These are phyloP conservation scores for Pleomassaria siparia DNA, from an alignment of 2,329 filamentous ascomycete species.

Conservation along the genomic window DNA sequence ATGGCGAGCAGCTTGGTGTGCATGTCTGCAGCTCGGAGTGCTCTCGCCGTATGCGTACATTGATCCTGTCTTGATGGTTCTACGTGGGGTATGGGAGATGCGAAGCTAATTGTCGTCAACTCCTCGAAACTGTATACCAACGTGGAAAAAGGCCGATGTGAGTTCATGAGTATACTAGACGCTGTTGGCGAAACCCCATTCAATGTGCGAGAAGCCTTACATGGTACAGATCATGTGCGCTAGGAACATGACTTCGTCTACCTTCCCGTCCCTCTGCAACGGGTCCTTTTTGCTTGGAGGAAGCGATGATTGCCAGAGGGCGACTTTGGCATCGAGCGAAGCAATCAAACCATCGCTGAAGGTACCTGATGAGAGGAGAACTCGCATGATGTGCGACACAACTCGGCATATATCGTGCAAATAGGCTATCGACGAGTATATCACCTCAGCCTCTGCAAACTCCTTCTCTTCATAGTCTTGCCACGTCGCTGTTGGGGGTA, in stretches of 20 bases:
- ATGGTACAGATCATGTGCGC: constrained; percentile 72
- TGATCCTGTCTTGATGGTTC: constrained; percentile 49
- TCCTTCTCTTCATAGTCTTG: constrained; percentile 73
- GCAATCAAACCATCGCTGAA: constrained; percentile 58
- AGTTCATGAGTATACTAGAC: constrained; percentile 27
- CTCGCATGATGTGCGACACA: constrained; percentile 68
- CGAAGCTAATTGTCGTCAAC: constrained; percentile 57
- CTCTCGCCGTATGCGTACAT: constrained; percentile 71
- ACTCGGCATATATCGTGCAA: constrained; percentile 72
- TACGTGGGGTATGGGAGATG: constrained; percentile 52
- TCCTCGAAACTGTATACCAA: constrained; percentile 33
- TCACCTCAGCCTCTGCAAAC: constrained; percentile 68
- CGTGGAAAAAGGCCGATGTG: constrained; percentile 47
- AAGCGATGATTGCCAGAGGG: constrained; percentile 77
- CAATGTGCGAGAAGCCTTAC: constrained; percentile 19
- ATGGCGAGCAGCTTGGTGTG: constrained; percentile 76
- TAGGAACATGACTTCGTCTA: constrained; percentile 91
- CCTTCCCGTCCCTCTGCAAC: constrained; percentile 64
- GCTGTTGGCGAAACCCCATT: constrained; percentile 1
- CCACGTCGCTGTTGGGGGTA: constrained; percentile 51
- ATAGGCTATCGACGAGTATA: constrained; percentile 83
- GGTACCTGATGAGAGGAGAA: constrained; percentile 18
- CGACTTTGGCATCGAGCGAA: constrained; percentile 65
- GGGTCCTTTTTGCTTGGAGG: constrained; percentile 71
- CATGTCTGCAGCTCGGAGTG: constrained; percentile 73